Base-by-base conservation (phyloP, 805 yeast species). In the Phaffomyces opuntiae region DNA sequence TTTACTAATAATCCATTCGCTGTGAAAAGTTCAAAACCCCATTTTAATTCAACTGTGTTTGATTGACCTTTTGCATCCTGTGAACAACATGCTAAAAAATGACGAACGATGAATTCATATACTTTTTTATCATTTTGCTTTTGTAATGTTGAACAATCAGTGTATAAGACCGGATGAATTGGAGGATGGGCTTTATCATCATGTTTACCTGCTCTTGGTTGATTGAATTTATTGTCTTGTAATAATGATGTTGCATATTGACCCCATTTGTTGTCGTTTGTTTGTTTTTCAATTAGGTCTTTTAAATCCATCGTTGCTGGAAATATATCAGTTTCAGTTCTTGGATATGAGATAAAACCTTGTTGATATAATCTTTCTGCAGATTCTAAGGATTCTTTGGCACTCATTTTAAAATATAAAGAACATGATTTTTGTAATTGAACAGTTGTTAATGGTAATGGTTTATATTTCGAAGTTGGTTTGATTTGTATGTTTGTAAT, bases 141-240 rank as follows among this genome's bases (percentile, higher is more conserved):
- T 65, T 27, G 37, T 37, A 25, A 51, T 9, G 37, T 35, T 35
- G 37, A 58, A 42, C 56, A 61, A 40, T 64, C 69, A 29, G 57
- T 72, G 52, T 68, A 76, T 47, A 66, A 68, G 11, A 87, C 80
- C 0, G 99, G 99, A 63, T 93, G 97, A 47, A 93, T 93, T 0
- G 99, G 97, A 5, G 99, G 98, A 74, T 93, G 99, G 24, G 99
- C 98, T 59, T 88, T 81, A 66, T 93, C 99, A 59, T 89, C 86
- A 59, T 87, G 82, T 12, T 69, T 73, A 5, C 99, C 99, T 36
- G 72, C 72, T 42, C 98, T 67, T 0, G 99, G 99, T 5, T 57
- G 57, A n/a, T 71, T 57, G 56, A 75, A 85, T 36, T 72, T 73
- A 32, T 47, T 68, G 49, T 48, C 65, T 9, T 64, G 63, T 8